These are phyloP conservation scores for Epicoccum sorghinum DNA, from an alignment of 2,329 filamentous ascomycete species.

Conservation along the genomic window DNA sequence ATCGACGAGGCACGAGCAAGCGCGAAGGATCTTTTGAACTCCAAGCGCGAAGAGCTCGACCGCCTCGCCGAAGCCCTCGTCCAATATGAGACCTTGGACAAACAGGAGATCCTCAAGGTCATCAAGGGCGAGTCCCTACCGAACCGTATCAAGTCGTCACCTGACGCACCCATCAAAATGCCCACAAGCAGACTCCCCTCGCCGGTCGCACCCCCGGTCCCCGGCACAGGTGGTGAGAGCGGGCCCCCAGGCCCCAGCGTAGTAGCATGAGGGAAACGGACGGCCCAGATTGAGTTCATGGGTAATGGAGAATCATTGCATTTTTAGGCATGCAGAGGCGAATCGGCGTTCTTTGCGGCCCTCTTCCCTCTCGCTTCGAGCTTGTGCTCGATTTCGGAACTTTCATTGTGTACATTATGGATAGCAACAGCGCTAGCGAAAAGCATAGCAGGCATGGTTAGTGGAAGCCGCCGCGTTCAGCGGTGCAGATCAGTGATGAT, in stretches of 20 bases:
- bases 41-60: slow-evolving; percentile 84
- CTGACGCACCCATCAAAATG: slow-evolving; percentile 69
- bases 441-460: slow-evolving; percentile 4
- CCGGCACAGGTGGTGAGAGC: slow-evolving; percentile 18
- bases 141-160: slow-evolving; percentile 65
- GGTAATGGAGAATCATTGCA: not conserved
- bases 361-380: slow-evolving; percentile 20
- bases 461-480: not conserved
- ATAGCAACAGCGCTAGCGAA: slow-evolving; percentile 10
- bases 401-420: slow-evolving; percentile 19
- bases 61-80: slow-evolving; percentile 86
- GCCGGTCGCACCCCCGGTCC: slow-evolving; percentile 26
- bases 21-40: slow-evolving; percentile 71
- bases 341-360: slow-evolving; percentile 14
- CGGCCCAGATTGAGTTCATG: not conserved
- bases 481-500: not conserved
- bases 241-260: slow-evolving; percentile 12
- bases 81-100: slow-evolving; percentile 91
- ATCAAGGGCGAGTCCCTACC: slow-evolving; percentile 83
- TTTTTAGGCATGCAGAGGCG: slow-evolving; percentile 19
- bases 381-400: not conserved
- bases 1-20: slow-evolving; percentile 82
- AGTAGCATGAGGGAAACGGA: slow-evolving; percentile 1
- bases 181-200: slow-evolving; percentile 56
- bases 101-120: slow-evolving; percentile 88